A percentile compares a stretch with the other conserved stretches of the same genome.
phyloP scores from a whole-genome alignment of 306 rosid genomes.

The Neltuma alba region DNA sequence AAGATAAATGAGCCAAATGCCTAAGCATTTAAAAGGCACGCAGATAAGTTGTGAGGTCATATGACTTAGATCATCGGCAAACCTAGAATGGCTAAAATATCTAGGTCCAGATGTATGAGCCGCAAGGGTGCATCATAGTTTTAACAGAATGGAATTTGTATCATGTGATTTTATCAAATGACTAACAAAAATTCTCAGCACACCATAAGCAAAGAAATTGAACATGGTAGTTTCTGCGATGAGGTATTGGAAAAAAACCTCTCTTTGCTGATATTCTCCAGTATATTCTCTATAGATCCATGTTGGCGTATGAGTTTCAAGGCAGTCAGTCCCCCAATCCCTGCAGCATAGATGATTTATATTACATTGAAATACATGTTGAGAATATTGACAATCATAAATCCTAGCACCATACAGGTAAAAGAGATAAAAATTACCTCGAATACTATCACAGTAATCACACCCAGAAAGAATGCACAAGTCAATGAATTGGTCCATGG shows the following conservation, averaged over 20 bases:
- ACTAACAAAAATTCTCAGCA: neutral
- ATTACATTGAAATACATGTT: slow-evolving; percentile 22
- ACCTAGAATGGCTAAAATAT: slow-evolving; percentile 25
- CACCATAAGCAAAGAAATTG: neutral
- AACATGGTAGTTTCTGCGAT: neutral
- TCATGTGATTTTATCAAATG: slow-evolving; percentile 5
- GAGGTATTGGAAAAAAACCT: slow-evolving; percentile 56
- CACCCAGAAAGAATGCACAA: slow-evolving; percentile 98
- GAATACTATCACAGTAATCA: slow-evolving; percentile 89
- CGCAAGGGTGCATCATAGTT: neutral
- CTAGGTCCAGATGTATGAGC: slow-evolving; percentile 16
- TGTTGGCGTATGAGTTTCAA: slow-evolving; percentile 94
- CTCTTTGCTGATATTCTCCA: slow-evolving; percentile 86
- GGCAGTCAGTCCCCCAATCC: slow-evolving; percentile 95
- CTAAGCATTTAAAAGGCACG: slow-evolving; percentile 26
- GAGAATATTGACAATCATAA: slow-evolving; percentile 20
- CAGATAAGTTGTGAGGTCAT: neutral
- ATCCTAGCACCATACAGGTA: slow-evolving; percentile 23
- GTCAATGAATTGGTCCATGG: slow-evolving; percentile 96
- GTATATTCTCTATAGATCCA: slow-evolving; percentile 83
- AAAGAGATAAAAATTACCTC: slow-evolving; percentile 59
- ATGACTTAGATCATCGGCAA: slow-evolving; percentile 17
- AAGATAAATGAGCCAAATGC: neutral
- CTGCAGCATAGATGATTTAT: slow-evolving; percentile 48
- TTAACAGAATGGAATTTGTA: slow-evolving; percentile 21